These are phyloP conservation scores for Asterella californica DNA, from an alignment of 225 moss, liverwort and hornwort genomes.

Conservation along the genomic window DNA sequence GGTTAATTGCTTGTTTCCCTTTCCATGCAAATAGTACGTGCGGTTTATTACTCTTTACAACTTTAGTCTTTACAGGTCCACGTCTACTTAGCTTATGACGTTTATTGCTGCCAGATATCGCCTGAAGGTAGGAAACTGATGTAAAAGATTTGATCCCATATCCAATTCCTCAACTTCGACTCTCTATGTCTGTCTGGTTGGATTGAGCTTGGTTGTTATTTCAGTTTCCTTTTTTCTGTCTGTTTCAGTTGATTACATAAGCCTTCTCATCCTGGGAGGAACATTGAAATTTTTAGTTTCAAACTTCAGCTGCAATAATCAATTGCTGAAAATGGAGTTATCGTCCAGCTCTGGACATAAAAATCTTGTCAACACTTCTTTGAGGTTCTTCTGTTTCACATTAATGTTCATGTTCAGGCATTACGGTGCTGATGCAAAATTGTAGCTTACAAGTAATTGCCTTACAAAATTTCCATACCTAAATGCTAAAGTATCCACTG, in stretches of 20 bases:
- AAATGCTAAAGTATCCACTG: neutral
- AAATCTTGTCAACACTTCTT: neutral
- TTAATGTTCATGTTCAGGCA: neutral
- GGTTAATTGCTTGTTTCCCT: neutral
- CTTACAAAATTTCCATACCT: neutral
- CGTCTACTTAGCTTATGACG: neutral
- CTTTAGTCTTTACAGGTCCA: neutral
- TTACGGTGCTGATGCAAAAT: too few relatives aligned
- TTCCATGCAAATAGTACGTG: neutral
- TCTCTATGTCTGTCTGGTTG: neutral
- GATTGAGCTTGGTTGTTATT: neutral
- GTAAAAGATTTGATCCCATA: neutral
- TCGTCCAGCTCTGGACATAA: neutral
- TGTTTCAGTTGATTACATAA: neutral
- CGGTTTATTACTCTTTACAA: neutral
- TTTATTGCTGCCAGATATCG: neutral
- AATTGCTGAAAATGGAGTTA: neutral
- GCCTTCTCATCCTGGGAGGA: neutral
- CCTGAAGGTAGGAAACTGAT: neutral
- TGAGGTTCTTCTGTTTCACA: too few relatives aligned
- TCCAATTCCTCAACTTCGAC: neutral
- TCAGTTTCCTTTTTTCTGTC: neutral
- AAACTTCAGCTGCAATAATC: neutral
- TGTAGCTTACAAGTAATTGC: neutral
- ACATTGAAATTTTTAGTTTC: neutral